A percentile compares a stretch with the other conserved stretches of the same genome.
Evolutionary conservation across 768 basidiomycete species (phyloP).

Genomic region (Tricholoma bakamatsutake): DNA sequence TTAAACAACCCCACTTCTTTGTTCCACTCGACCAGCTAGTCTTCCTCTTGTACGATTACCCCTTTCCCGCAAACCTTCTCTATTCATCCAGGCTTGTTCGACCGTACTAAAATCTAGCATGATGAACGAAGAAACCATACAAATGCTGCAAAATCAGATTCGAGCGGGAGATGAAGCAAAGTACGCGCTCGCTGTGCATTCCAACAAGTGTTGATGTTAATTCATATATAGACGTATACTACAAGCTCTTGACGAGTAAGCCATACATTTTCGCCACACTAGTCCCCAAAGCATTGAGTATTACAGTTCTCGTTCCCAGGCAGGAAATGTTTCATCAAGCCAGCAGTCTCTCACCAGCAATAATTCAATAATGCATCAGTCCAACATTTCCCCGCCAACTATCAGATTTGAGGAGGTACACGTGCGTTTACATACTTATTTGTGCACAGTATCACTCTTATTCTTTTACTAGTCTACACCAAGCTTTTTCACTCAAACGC

Average conservation of each 20-base stretch:
- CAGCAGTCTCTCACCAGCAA: conserved; percentile 3
- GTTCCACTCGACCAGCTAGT: neutral
- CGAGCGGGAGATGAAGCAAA: conserved; percentile 14
- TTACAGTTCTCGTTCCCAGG: neutral
- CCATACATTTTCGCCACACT: neutral
- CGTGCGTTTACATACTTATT: neutral
- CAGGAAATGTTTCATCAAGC: conserved; percentile 2
- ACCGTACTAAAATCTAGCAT: neutral
- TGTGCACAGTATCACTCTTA: neutral
- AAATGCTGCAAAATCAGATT: conserved; percentile 11
- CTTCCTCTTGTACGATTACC: neutral
- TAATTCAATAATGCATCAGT: neutral
- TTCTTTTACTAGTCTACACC: neutral
- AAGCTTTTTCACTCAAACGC: neutral
- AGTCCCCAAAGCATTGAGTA: neutral
- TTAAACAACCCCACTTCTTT: too few relatives aligned
- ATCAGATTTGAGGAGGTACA: neutral
- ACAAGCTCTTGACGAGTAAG: conserved; percentile 3
- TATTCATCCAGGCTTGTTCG: neutral
- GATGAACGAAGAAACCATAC: conserved; percentile 35
- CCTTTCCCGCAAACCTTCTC: neutral
- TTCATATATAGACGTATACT: conserved; percentile 8
- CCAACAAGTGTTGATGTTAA: neutral
- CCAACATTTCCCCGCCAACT: neutral
- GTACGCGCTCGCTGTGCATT: conserved; percentile 8